Evolutionary conservation across 192 early-diverging fungal species (phyloP).

Genomic region (Ramicandelaber brevisporus): DNA sequence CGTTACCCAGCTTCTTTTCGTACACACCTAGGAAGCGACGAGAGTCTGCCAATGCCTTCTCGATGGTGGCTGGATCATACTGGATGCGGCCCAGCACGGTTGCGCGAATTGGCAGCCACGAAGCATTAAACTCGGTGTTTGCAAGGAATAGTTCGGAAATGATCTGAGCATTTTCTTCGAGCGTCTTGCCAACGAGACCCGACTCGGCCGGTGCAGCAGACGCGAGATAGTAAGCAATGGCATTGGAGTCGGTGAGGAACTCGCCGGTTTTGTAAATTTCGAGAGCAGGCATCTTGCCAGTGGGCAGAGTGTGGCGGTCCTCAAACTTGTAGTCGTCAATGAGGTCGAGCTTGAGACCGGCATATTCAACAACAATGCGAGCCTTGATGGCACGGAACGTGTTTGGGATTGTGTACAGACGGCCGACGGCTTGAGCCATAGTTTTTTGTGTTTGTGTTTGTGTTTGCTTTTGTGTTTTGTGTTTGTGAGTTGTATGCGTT

Average conservation of each 20-base stretch:
- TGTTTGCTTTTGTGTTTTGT: neutral
- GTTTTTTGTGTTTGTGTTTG: neutral
- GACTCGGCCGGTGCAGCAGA: too few relatives aligned
- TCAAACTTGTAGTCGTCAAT: slow-evolving; percentile 28
- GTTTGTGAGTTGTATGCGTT: neutral
- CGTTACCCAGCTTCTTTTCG: slow-evolving; percentile 51
- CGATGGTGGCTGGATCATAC: slow-evolving; percentile 30
- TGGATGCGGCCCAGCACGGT: slow-evolving; percentile 16
- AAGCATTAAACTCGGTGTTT: slow-evolving; percentile 21
- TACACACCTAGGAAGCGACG: slow-evolving; percentile 35
- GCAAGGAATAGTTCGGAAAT: slow-evolving; percentile 32
- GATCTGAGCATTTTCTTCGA: slow-evolving; percentile 29
- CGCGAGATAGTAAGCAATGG: slow-evolving; percentile 37
- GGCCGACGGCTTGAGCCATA: slow-evolving; percentile 5
- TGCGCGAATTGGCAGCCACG: slow-evolving; percentile 11
- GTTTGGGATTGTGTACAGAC: neutral
- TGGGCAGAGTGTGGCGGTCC: slow-evolving; percentile 58
- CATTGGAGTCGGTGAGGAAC: slow-evolving; percentile 40
- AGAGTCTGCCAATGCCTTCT: slow-evolving; percentile 40
- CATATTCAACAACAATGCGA: slow-evolving; percentile 44
- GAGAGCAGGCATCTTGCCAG: slow-evolving; percentile 50
- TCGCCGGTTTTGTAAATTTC: slow-evolving; percentile 64
- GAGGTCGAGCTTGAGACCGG: slow-evolving; percentile 36
- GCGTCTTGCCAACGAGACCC: slow-evolving; percentile 25
- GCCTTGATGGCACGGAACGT: slow-evolving; percentile 4